Conservation (phyloP, 495 filamentous ascomycete genomes). For the Gamarada debralockiae region DNA sequence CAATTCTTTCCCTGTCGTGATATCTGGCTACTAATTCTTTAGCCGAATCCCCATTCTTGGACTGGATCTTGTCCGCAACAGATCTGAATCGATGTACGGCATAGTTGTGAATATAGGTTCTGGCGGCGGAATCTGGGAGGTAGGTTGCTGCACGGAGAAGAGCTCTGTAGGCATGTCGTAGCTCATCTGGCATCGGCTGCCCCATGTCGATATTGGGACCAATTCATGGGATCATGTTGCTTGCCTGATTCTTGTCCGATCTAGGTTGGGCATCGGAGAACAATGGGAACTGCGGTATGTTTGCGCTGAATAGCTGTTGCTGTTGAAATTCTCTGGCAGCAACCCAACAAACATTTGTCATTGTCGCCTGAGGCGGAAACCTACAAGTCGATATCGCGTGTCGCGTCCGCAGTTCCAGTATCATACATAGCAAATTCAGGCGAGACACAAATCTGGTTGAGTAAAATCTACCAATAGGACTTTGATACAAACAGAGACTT, state of each 20-base stretch:
- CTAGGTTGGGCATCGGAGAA: background rate
- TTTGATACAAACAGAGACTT: background rate
- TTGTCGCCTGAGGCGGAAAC: background rate
- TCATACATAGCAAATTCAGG: too few species aligned
- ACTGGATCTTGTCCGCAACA: background rate
- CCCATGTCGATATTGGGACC: background rate
- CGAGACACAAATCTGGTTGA: too few species aligned
- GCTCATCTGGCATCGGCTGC: constrained; percentile 28
- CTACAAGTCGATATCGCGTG: background rate
- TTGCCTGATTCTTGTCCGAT: background rate
- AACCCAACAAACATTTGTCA: too few species aligned
- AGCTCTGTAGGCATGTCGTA: constrained; percentile 65
- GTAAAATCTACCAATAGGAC: too few species aligned
- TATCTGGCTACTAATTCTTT: background rate
- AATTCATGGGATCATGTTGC: background rate
- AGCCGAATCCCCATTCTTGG: background rate
- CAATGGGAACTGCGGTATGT: too few species aligned
- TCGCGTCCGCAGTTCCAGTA: background rate
- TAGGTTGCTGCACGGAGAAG: constrained; percentile 83
- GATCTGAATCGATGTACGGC: constrained; percentile 53
- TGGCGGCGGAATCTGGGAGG: constrained; percentile 70
- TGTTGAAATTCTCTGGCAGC: too few species aligned
- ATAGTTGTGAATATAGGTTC: constrained; percentile 52
- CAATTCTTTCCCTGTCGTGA: constrained; percentile 12
- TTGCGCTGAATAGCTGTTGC: too few species aligned